phyloP scores from a whole-genome alignment of 257 asterid genomes.

The Scutellaria barbata region DNA sequence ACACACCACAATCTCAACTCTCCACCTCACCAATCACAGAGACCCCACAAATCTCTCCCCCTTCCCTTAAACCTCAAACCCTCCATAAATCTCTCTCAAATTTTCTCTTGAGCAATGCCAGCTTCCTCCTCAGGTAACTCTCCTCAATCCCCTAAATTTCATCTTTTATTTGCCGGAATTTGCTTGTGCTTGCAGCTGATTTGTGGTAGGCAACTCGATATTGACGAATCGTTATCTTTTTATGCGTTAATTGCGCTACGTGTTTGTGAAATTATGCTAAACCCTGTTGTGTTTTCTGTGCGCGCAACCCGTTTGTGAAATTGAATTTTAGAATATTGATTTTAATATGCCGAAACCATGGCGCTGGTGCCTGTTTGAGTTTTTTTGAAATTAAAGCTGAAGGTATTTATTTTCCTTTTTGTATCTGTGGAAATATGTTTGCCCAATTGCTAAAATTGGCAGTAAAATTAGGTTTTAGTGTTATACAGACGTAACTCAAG shows the following conservation, averaged over 20 bases:
- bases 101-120: slow-evolving; percentile 70
- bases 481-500: slow-evolving; percentile 5
- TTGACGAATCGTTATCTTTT: slow-evolving; percentile 23
- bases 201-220: slow-evolving; percentile 29
- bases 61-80: slow-evolving; percentile 49
- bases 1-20: slow-evolving; percentile 50
- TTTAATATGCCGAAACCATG: slow-evolving; percentile 20
- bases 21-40: slow-evolving; percentile 63
- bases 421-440: neutral
- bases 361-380: slow-evolving; percentile 18
- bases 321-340: slow-evolving; percentile 33
- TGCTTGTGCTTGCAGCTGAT: slow-evolving; percentile 23
- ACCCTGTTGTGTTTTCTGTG: slow-evolving; percentile 26
- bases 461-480: slow-evolving; percentile 36
- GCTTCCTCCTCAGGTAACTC: slow-evolving; percentile 88
- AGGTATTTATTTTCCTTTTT: slow-evolving; percentile 15
- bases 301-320: slow-evolving; percentile 35
- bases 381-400: slow-evolving; percentile 27
- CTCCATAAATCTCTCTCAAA: slow-evolving; percentile 45
- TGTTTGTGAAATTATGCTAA: slow-evolving; percentile 34
- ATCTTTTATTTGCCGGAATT: slow-evolving; percentile 7
- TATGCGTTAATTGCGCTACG: slow-evolving; percentile 16
- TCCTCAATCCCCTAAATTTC: slow-evolving; percentile 33
- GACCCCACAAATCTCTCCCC: slow-evolving; percentile 73
- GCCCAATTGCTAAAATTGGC: slow-evolving; percentile 25